Conservation (phyloP, 768 basidiomycete genomes). For the Rhizopogon sp. region DNA sequence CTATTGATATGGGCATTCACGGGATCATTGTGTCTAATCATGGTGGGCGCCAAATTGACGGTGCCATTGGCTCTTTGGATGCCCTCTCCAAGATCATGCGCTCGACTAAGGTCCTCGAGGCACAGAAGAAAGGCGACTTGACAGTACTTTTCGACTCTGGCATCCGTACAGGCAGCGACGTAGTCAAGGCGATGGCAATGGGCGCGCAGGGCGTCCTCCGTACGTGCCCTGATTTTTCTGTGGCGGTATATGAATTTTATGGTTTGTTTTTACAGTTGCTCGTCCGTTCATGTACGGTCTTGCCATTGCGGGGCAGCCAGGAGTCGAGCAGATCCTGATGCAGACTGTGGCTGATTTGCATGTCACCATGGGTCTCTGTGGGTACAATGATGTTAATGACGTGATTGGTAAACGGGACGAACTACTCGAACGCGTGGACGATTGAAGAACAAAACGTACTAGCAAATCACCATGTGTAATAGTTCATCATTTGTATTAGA, state of each 20-base stretch:
- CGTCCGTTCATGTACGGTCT: conserved; percentile 76
- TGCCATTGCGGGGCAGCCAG: conserved; percentile 62
- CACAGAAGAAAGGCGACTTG: conserved; percentile 57
- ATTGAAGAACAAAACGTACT: not conserved
- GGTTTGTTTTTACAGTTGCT: conserved; percentile 41
- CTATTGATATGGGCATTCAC: conserved; percentile 36
- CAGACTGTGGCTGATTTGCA: conserved; percentile 68
- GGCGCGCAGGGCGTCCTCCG: conserved; percentile 79
- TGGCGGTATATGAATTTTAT: not conserved
- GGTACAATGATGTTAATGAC: conserved; percentile 53
- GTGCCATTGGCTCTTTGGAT: conserved; percentile 69
- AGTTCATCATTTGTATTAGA: not conserved
- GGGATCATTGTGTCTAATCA: conserved; percentile 47
- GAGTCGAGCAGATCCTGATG: conserved; percentile 69
- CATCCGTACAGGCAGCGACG: conserved; percentile 77
- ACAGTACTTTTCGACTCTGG: conserved; percentile 70
- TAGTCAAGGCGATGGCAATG: conserved; percentile 80
- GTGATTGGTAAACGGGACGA: conserved; percentile 49
- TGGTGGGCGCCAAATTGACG: conserved; percentile 70
- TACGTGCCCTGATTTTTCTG: conserved; percentile 30
- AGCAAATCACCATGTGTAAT: not conserved
- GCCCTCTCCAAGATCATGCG: conserved; percentile 67
- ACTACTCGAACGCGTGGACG: conserved; percentile 9
- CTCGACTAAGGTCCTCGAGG: conserved; percentile 51
- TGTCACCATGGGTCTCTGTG: conserved; percentile 56